phyloP scores from a whole-genome alignment of 1,139 yeast genomes.

The Saccharomyces hybrid region DNA sequence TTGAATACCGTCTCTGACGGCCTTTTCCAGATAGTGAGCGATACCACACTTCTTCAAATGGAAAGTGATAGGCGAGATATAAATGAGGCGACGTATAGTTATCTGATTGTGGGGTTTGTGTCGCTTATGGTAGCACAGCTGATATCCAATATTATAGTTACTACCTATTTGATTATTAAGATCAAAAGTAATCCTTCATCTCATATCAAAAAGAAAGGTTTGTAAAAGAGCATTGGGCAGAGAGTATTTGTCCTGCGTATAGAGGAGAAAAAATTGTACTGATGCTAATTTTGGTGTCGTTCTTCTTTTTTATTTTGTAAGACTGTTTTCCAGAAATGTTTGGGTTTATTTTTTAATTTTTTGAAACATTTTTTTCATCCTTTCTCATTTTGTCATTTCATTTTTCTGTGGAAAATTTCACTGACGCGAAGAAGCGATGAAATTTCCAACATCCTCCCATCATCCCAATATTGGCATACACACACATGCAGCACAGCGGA shows the following conservation, averaged over 20 bases:
- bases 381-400: slow-evolving; percentile 2
- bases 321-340: not conserved
- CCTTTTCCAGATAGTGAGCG: not conserved
- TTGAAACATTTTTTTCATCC: not conserved
- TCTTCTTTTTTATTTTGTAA: not conserved
- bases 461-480: not conserved
- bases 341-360: not conserved
- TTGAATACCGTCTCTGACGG: slow-evolving; percentile 1
- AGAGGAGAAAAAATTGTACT: not conserved
- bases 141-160: slow-evolving; percentile 4
- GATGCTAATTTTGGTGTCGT: not conserved
- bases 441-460: not conserved
- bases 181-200: not conserved
- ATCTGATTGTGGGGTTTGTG: slow-evolving; percentile 10
- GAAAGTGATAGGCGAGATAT: slow-evolving; percentile 11
- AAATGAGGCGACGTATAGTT: slow-evolving; percentile 14
- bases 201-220: not conserved
- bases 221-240: not conserved
- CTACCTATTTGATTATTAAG: not conserved
- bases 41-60: slow-evolving; percentile 5
- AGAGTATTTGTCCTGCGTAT: no score
- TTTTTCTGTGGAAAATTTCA: slow-evolving; percentile 3
- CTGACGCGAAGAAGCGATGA: not conserved
- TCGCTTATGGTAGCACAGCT: slow-evolving; percentile 6
- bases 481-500: slow-evolving; percentile 54